Evolutionary conservation across 805 yeast genomes (phyloP).

Genomic region (Debaryomyces maramus): DNA sequence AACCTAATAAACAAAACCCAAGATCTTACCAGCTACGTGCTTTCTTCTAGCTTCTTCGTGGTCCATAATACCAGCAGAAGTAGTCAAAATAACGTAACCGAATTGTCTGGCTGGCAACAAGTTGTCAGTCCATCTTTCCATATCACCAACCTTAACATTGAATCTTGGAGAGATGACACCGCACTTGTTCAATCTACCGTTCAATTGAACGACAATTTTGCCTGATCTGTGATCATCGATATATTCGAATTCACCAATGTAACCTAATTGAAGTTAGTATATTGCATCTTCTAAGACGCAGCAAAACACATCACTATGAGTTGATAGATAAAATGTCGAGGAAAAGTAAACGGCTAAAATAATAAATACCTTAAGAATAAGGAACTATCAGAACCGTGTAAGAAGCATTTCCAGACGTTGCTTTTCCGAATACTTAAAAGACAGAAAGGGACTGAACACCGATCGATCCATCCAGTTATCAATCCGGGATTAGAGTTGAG

Average conservation of each 20-base stretch:
- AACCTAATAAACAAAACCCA: slow-evolving; percentile 92
- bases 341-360: slow-evolving; percentile 64
- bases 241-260: slow-evolving; percentile 98
- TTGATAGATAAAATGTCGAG: slow-evolving; percentile 46
- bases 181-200: slow-evolving; percentile 98
- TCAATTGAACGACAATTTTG: slow-evolving; percentile 93
- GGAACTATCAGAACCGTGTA: slow-evolving; percentile 53
- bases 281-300: not conserved
- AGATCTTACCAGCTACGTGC: slow-evolving; percentile 98
- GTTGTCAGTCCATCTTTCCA: slow-evolving; percentile 98
- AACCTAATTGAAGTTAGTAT: slow-evolving; percentile 47
- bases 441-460: slow-evolving; percentile 88
- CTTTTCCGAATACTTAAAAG: slow-evolving; percentile 97
- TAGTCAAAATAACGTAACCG: slow-evolving; percentile 95
- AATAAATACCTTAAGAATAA: slow-evolving; percentile 15
- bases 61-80: slow-evolving; percentile 99
- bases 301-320: not conserved
- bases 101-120: slow-evolving; percentile 98
- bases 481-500: slow-evolving; percentile 63
- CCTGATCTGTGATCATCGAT: slow-evolving; percentile 99
- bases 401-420: slow-evolving; percentile 58
- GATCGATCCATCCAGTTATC: slow-evolving; percentile 98
- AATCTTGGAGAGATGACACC: slow-evolving; percentile 99
- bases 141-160: slow-evolving; percentile 92
- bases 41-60: slow-evolving; percentile 99